Base-by-base conservation (phyloP, 805 yeast genomes). In the Candida michaelii region DNA sequence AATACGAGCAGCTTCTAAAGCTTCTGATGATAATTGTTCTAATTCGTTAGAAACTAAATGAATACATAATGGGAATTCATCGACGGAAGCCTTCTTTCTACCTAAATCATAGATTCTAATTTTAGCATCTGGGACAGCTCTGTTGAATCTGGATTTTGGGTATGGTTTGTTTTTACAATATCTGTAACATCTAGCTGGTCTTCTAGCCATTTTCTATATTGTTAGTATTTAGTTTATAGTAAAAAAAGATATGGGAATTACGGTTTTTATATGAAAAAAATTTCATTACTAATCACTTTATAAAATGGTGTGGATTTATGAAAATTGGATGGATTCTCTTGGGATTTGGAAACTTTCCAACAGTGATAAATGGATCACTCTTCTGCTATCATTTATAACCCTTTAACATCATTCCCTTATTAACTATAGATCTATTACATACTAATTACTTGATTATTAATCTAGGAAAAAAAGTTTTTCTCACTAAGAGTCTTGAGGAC, bases 101-200 rank as follows among this genome's bases (percentile, higher is more conserved):
- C 99, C 99, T 71, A 93, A 83, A 79, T 93, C 99, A 76, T 85
- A 93, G 76, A 93, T 89, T 82, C 97, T 89, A 76, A 93, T 89
- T 89, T 93, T 93, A 65, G 98, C 83, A 79, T 93, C 99, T 78
- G 99, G 99, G 72, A 93, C 99, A 80, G 97, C 98, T 85, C 99
- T 91, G 91, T 93, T 93, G 89, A 90, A 93, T 81, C 99, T 90
- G 69, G 98, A 90, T 85, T 93, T 93, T 82, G 99, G 99, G 87
- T 83, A 93, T 70, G 99, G 99, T 84, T 93, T 93, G 96, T 93
- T 93, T 88, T 93, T 93, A 87, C 97, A 95, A 95, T 91, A 93
- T 83, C 99, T 89, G 97, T 93, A 93, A 83, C 99, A 93, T 85
- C 98, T 89, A 84, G 99, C 99, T 78, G 99, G 99, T 86, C 98